Conservation (phyloP, 495 filamentous ascomycete genomes). For the Hyaloscypha bicolor region DNA sequence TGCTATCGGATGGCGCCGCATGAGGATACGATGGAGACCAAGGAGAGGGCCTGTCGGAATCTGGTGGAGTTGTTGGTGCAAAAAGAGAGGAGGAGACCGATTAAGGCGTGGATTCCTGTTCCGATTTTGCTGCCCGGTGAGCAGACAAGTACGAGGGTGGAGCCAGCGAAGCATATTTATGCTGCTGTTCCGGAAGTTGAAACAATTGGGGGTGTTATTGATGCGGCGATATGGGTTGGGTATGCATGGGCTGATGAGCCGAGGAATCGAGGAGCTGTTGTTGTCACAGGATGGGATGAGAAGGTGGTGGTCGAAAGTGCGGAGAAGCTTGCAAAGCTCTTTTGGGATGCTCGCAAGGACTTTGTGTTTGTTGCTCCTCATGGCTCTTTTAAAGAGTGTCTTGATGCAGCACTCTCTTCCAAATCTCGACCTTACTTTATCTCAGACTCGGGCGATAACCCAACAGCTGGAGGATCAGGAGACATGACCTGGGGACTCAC, state of each 20-base stretch:
- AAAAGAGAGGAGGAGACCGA: slow-evolving; percentile 34
- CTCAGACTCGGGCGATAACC: slow-evolving; percentile 61
- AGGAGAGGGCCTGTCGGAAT: slow-evolving; percentile 56
- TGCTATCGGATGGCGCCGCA: slow-evolving; percentile 61
- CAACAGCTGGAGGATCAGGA: slow-evolving; percentile 57
- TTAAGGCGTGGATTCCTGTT: slow-evolving; percentile 60
- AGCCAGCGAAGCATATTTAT: slow-evolving; percentile 58
- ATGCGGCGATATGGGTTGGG: slow-evolving; percentile 61
- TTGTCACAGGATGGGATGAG: slow-evolving; percentile 55
- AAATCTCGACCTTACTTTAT: slow-evolving; percentile 55
- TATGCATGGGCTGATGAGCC: slow-evolving; percentile 64
- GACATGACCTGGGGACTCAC: slow-evolving; percentile 58
- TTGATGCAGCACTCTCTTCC: slow-evolving; percentile 49
- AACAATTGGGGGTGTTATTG: slow-evolving; percentile 44
- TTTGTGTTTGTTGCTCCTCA: slow-evolving; percentile 59
- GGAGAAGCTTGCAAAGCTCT: slow-evolving; percentile 47
- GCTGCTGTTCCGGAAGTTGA: slow-evolving; percentile 49
- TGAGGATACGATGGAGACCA: slow-evolving; percentile 53
- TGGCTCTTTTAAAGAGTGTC: slow-evolving; percentile 51
- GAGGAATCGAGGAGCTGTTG: slow-evolving; percentile 53
- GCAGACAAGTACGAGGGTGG: slow-evolving; percentile 58
- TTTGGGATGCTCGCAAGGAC: slow-evolving; percentile 51
- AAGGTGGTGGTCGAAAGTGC: slow-evolving; percentile 41
- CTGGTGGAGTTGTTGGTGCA: slow-evolving; percentile 44
- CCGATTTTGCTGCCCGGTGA: slow-evolving; percentile 59